Evolutionary conservation across 495 filamentous ascomycete species (phyloP), one percentile per base, ranked within the genome.

Genomic region (Aspergillus hancockii): DNA sequence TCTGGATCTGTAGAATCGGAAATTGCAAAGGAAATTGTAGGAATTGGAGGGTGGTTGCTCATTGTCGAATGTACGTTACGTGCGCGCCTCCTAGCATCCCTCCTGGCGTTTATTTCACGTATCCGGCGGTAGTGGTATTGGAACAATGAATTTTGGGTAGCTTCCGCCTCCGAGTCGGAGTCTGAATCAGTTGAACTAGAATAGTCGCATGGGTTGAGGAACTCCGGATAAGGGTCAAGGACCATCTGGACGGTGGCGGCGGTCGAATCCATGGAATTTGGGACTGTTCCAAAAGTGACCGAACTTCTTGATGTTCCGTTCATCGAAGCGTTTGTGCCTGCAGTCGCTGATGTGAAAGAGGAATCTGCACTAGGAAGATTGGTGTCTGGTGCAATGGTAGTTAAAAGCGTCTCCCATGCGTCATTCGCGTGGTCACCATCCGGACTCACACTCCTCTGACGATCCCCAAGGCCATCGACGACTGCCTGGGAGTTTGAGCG

Each of bases 381-480:
- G 9, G 86, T 84, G 70, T 96, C 92, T 4, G 90, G 91, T 0
- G 88, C 84, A 49, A 97, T 84, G 2, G 90, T 94, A 9, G 82
- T 87, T 55, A 90, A 80, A 60, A 96, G 81, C 10, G 86, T 90
- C 49, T 93, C 88, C 92, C 92, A 97, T 18, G 81, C 78, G 52
- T 82, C 80, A 52, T 63, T 68, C n/a, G 70, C 68, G 47, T 85
- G 69, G 16, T 77, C 85, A 34, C 73, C 83, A 49, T 90, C 88
- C 3, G 91, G 89, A 69, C 89, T 93, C 52, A 89, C 75, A 66
- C 91, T 95, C 43, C 91, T 83, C 55, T 90, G 85, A 40, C 90
- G 87, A 70, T 96, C 91, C 16, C 91, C 92, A 30, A 96, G 80
- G 14, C 92, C 92, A 75, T 93, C 88, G 6, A 88, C 64, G 40